A percentile compares a stretch with the other conserved stretches of the same genome.
phyloP scores from a whole-genome alignment of 805 yeast genomes.

The Cyberlindnera xylosilytica region DNA sequence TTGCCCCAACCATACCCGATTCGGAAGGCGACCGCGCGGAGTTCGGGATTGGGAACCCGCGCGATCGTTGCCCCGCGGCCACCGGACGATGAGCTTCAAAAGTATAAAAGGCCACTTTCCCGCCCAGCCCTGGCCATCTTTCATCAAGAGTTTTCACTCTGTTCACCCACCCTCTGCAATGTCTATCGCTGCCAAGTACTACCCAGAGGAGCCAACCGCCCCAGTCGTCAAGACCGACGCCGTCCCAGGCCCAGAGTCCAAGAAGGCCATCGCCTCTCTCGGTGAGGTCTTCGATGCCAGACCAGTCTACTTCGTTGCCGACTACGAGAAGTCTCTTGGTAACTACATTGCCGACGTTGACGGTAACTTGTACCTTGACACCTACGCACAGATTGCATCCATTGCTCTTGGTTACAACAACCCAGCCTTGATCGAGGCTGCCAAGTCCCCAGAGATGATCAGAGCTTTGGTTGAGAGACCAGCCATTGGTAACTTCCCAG shows the following conservation, averaged over 20 bases:
- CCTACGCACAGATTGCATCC: slow-evolving; percentile 82
- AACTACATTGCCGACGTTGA: slow-evolving; percentile 80
- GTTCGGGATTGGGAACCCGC: slow-evolving; percentile 1
- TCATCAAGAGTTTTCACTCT: not conserved
- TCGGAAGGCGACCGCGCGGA: slow-evolving; percentile 1
- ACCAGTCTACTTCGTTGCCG: slow-evolving; percentile 72
- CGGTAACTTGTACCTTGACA: slow-evolving; percentile 72
- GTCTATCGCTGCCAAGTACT: slow-evolving; percentile 53
- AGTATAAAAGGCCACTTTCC: slow-evolving; percentile 2
- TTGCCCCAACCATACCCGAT: slow-evolving; percentile 2
- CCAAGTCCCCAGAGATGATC: slow-evolving; percentile 65
- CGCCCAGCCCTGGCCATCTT: too few species aligned
- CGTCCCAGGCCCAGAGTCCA: slow-evolving; percentile 77
- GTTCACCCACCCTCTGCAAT: slow-evolving; percentile 6
- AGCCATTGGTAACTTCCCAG: slow-evolving; percentile 80
- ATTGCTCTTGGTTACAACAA: slow-evolving; percentile 85
- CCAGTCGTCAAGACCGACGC: slow-evolving; percentile 59
- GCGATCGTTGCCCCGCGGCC: too few species aligned
- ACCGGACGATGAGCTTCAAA: too few species aligned
- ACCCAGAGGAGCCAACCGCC: slow-evolving; percentile 75
- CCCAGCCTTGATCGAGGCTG: slow-evolving; percentile 68
- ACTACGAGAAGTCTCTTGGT: slow-evolving; percentile 71
- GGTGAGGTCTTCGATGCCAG: slow-evolving; percentile 66
- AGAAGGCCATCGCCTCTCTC: slow-evolving; percentile 49
- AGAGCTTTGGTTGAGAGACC: slow-evolving; percentile 80